These are phyloP conservation scores for Arctium minus DNA, from an alignment of 129 eudicot species.

Conservation along the genomic window DNA sequence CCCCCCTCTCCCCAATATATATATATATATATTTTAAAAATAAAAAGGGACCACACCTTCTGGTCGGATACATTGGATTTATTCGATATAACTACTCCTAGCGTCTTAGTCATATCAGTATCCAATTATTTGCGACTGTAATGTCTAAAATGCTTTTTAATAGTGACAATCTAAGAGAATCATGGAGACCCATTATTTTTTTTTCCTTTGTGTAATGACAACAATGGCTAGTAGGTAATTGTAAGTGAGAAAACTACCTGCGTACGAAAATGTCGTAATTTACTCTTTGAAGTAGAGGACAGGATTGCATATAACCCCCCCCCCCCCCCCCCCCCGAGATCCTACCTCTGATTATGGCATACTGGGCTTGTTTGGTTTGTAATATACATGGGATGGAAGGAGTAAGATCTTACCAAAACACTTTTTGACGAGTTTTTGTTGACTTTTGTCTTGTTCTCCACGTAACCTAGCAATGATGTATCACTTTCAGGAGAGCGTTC, in stretches of 20 bases:
- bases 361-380: neutral
- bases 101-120: neutral
- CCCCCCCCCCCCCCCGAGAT: neutral
- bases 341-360: neutral
- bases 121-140: neutral
- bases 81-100: too few relatives aligned
- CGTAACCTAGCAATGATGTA: neutral
- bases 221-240: neutral
- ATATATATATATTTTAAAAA: too few relatives aligned
- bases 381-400: neutral
- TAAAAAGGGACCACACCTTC: neutral
- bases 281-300: neutral
- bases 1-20: too few relatives aligned
- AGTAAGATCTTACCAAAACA: neutral
- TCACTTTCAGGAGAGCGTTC: slow-evolving; percentile 55
- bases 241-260: neutral
- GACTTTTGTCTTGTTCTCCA: neutral
- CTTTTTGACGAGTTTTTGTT: neutral
- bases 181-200: neutral
- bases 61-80: neutral
- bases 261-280: neutral
- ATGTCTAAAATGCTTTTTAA: slow-evolving; percentile 10
- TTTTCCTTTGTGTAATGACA: neutral
- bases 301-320: neutral
- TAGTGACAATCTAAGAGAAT: neutral